Evolutionary conservation across 2,329 filamentous ascomycete species (phyloP), one percentile per base, ranked within the genome.

Genomic region (Diplodia mutila): DNA sequence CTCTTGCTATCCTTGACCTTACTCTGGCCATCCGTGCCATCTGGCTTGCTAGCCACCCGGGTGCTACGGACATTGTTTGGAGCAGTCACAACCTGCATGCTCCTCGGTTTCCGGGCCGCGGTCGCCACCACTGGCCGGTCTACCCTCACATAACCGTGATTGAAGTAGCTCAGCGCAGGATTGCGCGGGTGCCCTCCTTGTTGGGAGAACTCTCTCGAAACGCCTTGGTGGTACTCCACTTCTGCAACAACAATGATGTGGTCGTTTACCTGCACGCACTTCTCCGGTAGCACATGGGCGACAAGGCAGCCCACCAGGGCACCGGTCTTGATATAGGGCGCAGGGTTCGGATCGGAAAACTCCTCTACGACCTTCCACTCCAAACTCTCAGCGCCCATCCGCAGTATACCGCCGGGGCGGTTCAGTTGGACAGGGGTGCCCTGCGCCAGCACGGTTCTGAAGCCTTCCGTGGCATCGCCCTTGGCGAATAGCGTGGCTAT

Each of bases 231-330:
- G 1, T n/a, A 8, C 42, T 32, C 23, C 5, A 61, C 55, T 57
- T 78, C 75, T n/a, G 81, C 83, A 63, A 85, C 77, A 0, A 82
- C 75, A 25, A 85, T 77, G 37, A 81, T 73, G 70, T 85, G 83
- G 69, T 85, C 83, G 3, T 76, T 81, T 46, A 85, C 77, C 11
- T 72, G 67, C 4, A 84, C 69, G 39, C 75, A 74, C 64, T 78
- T 78, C 2, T 80, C 76, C 7, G 72, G 69, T 32, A 79, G 71
- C 23, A 82, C 25, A 23, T 75, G 69, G 48, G 79, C 83, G 29
- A 73, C 69, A 29, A 82, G 69, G 4, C 73, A 69, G 34, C 75
- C 77, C 25, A 8, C 23, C 3, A 67, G 4, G 2, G 39, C 59
- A 9, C 27, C 21, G 23, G 32, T 64, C 27, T 29, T 37, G 12